Evolutionary conservation across 306 rosid genomes (phyloP), one percentile per base, ranked within the genome.

Genomic region (Rubus parviflorus): DNA sequence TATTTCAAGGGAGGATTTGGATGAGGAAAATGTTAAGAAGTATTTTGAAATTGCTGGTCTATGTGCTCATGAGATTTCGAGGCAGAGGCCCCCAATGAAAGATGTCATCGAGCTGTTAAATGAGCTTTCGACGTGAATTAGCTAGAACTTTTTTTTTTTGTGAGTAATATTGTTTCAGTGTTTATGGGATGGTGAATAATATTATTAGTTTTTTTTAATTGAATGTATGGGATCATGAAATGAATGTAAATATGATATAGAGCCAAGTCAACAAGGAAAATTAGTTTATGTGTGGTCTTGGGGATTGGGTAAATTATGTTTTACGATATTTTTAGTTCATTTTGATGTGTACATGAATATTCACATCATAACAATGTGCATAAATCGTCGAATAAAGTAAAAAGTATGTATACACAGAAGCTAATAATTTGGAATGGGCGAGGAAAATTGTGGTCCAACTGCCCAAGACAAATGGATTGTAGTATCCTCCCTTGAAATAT

Each of bases 1-100:
- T 75, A 81, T 95, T 60, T 75, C 81, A 0, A 85, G 68, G 64
- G 91, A 83, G 62, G 89, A 82, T 2, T 62, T 90, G 46, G 75
- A 14, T 8, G 96, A 88, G 49, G 84, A 40, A 0, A 62, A 77
- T 64, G 91, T 92, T 0, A 81, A 80, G 67, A 91, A 91, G 79
- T 95, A 92, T 53, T 84, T 95, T 54, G 75, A 78, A 14, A 89
- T 95, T 68, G 97, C 97, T 15, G 74, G 90, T 53, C 37, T 52
- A 81, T 95, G 99, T 65, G 82, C 86, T 0, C 19, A 65, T 69
- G 96, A 95, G 72, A 43, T 17, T 2, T 74, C 80, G 19, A 87
- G 74, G 60, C 75, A 87, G 0, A 88, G 99, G 63, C 99, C 97
- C 4, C 51, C 62, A 10, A 92, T 92, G 96, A 66, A 35, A 0